Percentiles rank a stretch among this genome's conserved stretches.
phyloP scores from a whole-genome alignment of 225 moss, liverwort and hornwort genomes.

The Rhytidiadelphus loreus region DNA sequence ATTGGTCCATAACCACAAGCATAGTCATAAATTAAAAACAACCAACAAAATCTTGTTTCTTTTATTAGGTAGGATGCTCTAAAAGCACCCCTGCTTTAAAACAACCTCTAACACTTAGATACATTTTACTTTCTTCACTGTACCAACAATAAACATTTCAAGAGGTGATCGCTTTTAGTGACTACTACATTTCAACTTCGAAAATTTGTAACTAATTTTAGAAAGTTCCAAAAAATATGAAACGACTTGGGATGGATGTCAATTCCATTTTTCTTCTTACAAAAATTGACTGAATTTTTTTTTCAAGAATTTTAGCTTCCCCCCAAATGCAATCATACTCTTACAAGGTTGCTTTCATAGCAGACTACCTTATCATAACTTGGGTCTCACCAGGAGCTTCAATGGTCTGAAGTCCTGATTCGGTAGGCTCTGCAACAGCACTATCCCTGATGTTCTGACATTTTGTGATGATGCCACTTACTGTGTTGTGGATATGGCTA shows the following conservation, averaged over 20 bases:
- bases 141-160: neutral
- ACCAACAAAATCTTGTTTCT: too few species aligned
- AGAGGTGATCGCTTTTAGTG: accelerated
- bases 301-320: neutral
- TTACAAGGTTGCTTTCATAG: neutral
- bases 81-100: too few species aligned
- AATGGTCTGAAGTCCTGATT: neutral
- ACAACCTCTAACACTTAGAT: too few species aligned
- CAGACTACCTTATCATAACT: neutral
- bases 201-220: neutral
- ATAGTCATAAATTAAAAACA: too few species aligned
- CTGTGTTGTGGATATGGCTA: neutral
- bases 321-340: neutral
- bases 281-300: neutral
- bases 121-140: too few species aligned
- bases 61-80: too few species aligned
- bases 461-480: neutral
- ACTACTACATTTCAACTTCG: accelerated
- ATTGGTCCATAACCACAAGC: too few species aligned
- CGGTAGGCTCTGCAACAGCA: neutral
- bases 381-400: neutral
- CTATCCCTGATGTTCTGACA: neutral
- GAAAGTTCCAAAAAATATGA: neutral
- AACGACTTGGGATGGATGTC: neutral
- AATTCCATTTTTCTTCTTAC: neutral